Base-by-base conservation (phyloP, 1,139 yeast species). In the Debaryomyces subglobosus region DNA sequence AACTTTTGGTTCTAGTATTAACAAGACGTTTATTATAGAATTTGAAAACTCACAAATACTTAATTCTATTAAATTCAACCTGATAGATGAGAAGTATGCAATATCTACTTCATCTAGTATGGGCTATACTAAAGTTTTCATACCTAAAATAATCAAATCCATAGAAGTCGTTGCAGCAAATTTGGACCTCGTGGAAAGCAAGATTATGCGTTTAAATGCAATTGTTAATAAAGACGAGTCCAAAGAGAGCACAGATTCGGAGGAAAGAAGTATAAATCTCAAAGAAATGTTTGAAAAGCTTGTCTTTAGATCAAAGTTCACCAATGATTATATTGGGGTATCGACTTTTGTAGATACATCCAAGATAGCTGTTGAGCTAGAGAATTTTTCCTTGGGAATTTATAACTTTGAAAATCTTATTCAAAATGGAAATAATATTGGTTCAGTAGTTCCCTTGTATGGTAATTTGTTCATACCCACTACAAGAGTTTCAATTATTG, bases 381-480 rank as follows among this genome's bases (percentile, higher is more conserved):
- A 72, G 45, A 61, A 61, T 4, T 50, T 63, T 1, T 50, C 62
- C 0, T 39, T 60, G 25, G 61, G 64, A 12, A 43, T 57, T 23
- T 55, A 52, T 43, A 69, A 69, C 52, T 60, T 71, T 16, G 58
- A 62, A 2, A 58, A 56, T 36, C 39, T 51, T 12, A 44, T 44
- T 10, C 35, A 36, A 2, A 56, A 49, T 25, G 50, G 48, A 2
- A 48, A 15, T n/a, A 15, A 25, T 7, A 13, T 18, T 15, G 29
- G 29, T 4, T 44, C 38, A 8, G 47, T 55, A 8, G 72, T 64
- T 15, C 69, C 70, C 1, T 53, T 68, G 0, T 63, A 63, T 51
- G 84, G 84, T 0, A 72, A 69, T 13, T 39, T 80, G 9, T 47
- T 49, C 0, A 49, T 80, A 2, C 82, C 83, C 1, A 68, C 79